Evolutionary conservation across 2,329 filamentous ascomycete species (phyloP).

Genomic region (Paecilomyces fulvus): DNA sequence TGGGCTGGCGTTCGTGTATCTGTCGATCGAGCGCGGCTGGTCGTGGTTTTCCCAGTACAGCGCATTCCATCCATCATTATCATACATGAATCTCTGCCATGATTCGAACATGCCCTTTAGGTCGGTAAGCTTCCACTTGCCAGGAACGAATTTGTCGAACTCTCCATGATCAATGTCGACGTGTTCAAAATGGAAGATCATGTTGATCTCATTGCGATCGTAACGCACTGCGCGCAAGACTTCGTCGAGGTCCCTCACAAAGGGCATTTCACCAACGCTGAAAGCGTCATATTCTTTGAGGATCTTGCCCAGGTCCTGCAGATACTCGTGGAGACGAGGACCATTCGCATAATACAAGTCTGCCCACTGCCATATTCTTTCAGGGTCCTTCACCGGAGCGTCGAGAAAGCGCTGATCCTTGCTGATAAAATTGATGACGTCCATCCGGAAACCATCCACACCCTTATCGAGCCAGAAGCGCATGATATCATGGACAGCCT

Average conservation of each 20-base stretch:
- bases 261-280: slow-evolving; percentile 55
- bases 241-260: slow-evolving; percentile 39
- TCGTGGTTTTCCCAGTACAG: slow-evolving; percentile 61
- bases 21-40: slow-evolving; percentile 51
- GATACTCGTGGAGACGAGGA: slow-evolving; percentile 49
- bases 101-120: slow-evolving; percentile 47
- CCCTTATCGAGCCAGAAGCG: slow-evolving; percentile 71
- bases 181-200: slow-evolving; percentile 67
- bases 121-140: slow-evolving; percentile 41
- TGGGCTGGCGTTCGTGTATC: slow-evolving; percentile 45
- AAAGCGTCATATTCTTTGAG: slow-evolving; percentile 50
- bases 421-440: slow-evolving; percentile 65
- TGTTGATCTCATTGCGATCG: slow-evolving; percentile 54
- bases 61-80: slow-evolving; percentile 56
- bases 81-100: slow-evolving; percentile 53
- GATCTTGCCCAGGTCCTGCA: slow-evolving; percentile 46
- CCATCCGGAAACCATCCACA: slow-evolving; percentile 65
- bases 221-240: slow-evolving; percentile 47
- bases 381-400: slow-evolving; percentile 24
- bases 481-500: slow-evolving; percentile 65
- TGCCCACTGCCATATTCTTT: slow-evolving; percentile 25
- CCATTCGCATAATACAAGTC: slow-evolving; percentile 46
- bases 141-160: slow-evolving; percentile 43
- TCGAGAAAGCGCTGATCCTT: slow-evolving; percentile 51
- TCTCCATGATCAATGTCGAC: slow-evolving; percentile 50